These are phyloP conservation scores for Lunasporangiospora selenospora DNA, from an alignment of 192 early-diverging fungal genomes.

Conservation along the genomic window DNA sequence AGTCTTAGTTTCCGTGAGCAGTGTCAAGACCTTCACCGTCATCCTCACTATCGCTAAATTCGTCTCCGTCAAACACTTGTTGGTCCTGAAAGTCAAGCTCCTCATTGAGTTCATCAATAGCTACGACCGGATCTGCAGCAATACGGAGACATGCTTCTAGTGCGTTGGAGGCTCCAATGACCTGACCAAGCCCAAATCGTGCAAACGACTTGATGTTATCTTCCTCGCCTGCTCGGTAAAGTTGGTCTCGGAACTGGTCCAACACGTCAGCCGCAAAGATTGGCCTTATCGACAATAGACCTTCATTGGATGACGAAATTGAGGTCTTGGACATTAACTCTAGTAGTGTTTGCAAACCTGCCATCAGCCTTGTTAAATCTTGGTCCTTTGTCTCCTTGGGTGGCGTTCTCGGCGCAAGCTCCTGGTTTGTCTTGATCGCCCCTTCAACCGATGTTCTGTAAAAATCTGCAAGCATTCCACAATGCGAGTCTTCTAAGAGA, in stretches of 20 bases:
- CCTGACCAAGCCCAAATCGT: neutral
- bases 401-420: too few species aligned
- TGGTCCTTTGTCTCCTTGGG: too few species aligned
- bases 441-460: slow-evolving; percentile 17
- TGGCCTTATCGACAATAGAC: slow-evolving; percentile 3
- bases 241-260: slow-evolving; percentile 19
- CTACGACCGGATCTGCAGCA: slow-evolving; percentile 14
- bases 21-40: too few species aligned
- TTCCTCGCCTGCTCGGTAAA: neutral
- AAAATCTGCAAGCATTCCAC: slow-evolving; percentile 14
- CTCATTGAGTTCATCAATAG: slow-evolving; percentile 19
- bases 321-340: slow-evolving; percentile 13
- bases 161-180: slow-evolving; percentile 14
- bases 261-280: slow-evolving; percentile 25
- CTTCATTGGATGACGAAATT: slow-evolving; percentile 24
- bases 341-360: slow-evolving; percentile 11
- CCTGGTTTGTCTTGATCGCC: neutral
- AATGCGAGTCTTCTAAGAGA: neutral
- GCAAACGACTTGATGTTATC: slow-evolving; percentile 11
- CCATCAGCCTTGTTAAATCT: slow-evolving; percentile 8
- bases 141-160: slow-evolving; percentile 34
- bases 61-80: too few species aligned
- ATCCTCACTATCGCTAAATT: too few species aligned
- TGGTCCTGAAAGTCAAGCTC: slow-evolving; percentile 19
- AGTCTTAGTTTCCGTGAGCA: too few species aligned